phyloP scores from a whole-genome alignment of 306 rosid genomes.

The Prunus dulcis region DNA sequence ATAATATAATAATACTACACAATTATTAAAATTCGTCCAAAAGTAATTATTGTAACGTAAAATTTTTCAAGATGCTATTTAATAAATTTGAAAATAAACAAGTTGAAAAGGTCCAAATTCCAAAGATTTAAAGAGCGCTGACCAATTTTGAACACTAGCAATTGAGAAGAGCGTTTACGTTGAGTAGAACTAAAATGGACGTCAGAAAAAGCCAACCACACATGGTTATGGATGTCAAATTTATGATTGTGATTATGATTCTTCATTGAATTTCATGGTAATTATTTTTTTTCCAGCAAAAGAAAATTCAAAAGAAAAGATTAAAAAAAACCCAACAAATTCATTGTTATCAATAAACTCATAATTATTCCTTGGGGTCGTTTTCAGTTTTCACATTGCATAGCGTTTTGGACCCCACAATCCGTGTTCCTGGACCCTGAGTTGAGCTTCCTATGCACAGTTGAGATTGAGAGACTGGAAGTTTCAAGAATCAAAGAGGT shows the following conservation, averaged over 20 bases:
- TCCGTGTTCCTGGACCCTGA: conserved; percentile 35
- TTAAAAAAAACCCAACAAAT: neutral
- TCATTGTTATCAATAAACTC: too few species aligned
- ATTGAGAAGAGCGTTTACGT: conserved; percentile 16
- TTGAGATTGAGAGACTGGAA: conserved; percentile 5
- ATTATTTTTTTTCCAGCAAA: conserved; percentile 13
- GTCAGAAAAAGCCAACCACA: neutral
- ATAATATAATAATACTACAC: neutral
- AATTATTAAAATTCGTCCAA: too few species aligned
- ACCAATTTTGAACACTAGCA: neutral
- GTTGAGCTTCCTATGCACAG: conserved; percentile 19
- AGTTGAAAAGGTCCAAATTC: neutral
- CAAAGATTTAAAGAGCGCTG: neutral
- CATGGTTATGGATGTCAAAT: conserved; percentile 8
- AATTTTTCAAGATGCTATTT: neutral
- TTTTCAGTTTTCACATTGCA: conserved; percentile 37
- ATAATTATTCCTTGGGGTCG: conserved; percentile 28
- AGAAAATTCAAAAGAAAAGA: neutral
- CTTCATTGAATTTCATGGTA: neutral
- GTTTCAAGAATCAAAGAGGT: conserved; percentile 17
- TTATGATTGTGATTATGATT: neutral
- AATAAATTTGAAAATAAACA: neutral
- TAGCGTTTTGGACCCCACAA: conserved; percentile 53
- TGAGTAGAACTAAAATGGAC: conserved; percentile 19
- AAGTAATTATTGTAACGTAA: neutral